These are phyloP conservation scores for Plenodomus biglobosus DNA, from an alignment of 2,329 filamentous ascomycete species.

Conservation along the genomic window DNA sequence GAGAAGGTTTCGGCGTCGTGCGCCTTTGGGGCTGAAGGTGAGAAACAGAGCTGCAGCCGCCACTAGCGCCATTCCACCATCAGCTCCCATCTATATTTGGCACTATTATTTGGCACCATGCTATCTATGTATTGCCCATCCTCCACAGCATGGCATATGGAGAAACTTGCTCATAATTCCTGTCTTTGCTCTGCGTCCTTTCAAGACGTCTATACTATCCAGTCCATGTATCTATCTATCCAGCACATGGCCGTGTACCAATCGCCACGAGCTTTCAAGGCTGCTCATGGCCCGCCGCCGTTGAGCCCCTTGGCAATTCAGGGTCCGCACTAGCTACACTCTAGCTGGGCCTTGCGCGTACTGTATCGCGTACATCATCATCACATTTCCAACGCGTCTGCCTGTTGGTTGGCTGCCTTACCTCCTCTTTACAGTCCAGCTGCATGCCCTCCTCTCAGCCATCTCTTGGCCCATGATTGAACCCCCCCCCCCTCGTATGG, in stretches of 20 bases:
- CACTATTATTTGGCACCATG: conserved; percentile 9
- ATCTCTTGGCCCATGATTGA: conserved; percentile 6
- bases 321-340: conserved; percentile 13
- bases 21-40: conserved; percentile 14
- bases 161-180: too few species aligned
- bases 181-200: too few species aligned
- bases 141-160: too few species aligned
- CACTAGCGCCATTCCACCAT: conserved; percentile 4
- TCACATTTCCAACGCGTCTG: conserved; percentile 22
- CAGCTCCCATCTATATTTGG: conserved; percentile 21
- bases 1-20: conserved; percentile 14
- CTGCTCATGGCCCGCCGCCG: neutral
- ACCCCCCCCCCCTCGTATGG: neutral
- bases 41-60: neutral
- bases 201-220: too few species aligned
- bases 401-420: conserved; percentile 12
- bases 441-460: conserved; percentile 2
- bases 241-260: too few species aligned
- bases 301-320: conserved; percentile 4
- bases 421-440: conserved; percentile 5
- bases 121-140: neutral
- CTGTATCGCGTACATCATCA: conserved; percentile 8
- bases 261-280: neutral
- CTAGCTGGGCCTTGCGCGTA: conserved; percentile 21
- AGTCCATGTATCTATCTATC: too few species aligned